Evolutionary conservation across 75 land plant genomes (phyloP).

Genomic region (Sequoiadendron giganteum): DNA sequence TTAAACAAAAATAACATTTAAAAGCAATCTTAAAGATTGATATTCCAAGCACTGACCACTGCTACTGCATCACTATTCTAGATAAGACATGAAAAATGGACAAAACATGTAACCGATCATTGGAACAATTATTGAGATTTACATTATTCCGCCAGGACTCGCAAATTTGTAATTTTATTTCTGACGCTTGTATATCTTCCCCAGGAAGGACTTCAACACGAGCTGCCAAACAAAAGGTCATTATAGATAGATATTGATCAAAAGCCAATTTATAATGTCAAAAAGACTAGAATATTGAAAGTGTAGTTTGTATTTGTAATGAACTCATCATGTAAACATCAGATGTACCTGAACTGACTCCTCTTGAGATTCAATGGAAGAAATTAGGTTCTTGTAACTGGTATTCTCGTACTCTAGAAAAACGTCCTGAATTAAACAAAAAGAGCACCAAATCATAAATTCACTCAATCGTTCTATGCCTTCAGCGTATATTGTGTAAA

Average conservation of each 20-base stretch:
- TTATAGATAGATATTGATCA: not conserved
- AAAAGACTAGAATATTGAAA: not conserved
- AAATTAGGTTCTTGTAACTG: constrained; percentile 48
- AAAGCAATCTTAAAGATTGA: not conserved
- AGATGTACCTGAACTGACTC: constrained; percentile 55
- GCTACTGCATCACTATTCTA: not conserved
- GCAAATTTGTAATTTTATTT: constrained; percentile 23
- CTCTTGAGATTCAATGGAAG: constrained; percentile 61
- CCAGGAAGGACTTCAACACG: constrained; percentile 49
- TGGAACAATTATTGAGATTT: not conserved
- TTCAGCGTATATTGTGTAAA: not conserved
- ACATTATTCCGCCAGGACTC: not conserved
- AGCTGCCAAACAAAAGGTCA: constrained; percentile 6
- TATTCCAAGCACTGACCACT: not conserved
- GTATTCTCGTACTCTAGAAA: constrained; percentile 66
- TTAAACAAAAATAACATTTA: not conserved
- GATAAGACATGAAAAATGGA: not conserved
- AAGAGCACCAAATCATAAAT: not conserved
- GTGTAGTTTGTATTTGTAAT: not conserved
- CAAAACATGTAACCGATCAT: not conserved
- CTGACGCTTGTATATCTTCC: constrained; percentile 62
- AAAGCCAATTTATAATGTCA: not conserved
- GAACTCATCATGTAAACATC: not conserved
- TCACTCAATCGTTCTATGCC: not conserved
- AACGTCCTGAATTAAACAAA: constrained; percentile 32